Evolutionary conservation across 2,329 filamentous ascomycete genomes (phyloP), one percentile per base, ranked within the genome.

Genomic region (Periglandula ipomoeae): DNA sequence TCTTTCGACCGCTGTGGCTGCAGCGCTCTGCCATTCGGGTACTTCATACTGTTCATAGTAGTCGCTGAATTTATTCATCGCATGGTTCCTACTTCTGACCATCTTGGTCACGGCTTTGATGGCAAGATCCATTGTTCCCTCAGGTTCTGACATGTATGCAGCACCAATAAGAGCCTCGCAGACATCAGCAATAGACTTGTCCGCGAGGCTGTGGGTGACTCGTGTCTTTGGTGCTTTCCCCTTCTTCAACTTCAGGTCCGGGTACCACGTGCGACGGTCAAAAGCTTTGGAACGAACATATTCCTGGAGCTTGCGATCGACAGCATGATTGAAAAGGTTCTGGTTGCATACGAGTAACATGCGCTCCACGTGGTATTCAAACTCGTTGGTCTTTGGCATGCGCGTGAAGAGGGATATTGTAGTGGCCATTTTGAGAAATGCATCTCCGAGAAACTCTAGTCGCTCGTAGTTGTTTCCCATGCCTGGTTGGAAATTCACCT

Each of bases 401-500:
- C 82, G 75, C 1, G 85, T 84, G 61, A 86, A 97, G 0, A 95
- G 73, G 0, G 89, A 83, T 47, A 98, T 89, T 0, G 90, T 91
- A 0, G 91, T 96, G 10, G 87, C 88, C 83, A 96, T 91, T 67
- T 98, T 98, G 51, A 98, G 74, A 59, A 96, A 95, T 30, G 85
- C 87, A 63, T 98, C 93, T 0, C 93, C 93, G 2, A 97, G 74
- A 51, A 96, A 95, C 59, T 98, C 93, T 0, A 97, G 75, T 11
- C 93, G 80, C 64, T 98, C 93, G 59, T 98, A 98, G 57, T 97
- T 97, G 35, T 84, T 84, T 1, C 89, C 89, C 89, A 95, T 95
- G 3, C 89, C 90, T 43, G 78, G 72, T 57, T 89, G 86, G 42
- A 90, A 82, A 56, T 89, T 87, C 46, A 88, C 67, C 35, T 85